Conservation (phyloP, 1,139 yeast genomes). For the Sugiyamaella xylanicola region DNA sequence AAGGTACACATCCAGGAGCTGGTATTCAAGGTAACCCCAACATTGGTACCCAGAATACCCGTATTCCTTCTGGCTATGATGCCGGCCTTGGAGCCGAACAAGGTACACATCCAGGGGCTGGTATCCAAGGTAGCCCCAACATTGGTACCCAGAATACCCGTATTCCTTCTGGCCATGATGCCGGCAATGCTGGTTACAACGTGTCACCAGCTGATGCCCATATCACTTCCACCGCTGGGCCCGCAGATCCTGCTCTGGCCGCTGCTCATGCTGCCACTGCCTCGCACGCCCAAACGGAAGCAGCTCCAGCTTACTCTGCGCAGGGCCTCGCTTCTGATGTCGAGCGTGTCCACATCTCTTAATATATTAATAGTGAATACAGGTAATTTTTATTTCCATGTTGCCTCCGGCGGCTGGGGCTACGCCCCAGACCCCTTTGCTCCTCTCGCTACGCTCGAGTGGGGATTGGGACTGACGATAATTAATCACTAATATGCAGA, state of each 20-base stretch:
- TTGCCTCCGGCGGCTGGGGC: neutral
- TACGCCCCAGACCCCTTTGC: neutral
- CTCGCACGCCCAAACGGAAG: conserved; percentile 11
- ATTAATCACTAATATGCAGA: too few relatives aligned
- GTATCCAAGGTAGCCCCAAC: too few relatives aligned
- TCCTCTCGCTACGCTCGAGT: neutral
- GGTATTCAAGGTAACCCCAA: too few relatives aligned
- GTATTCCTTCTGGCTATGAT: too few relatives aligned
- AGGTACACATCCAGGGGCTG: too few relatives aligned
- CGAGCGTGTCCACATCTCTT: conserved; percentile 16
- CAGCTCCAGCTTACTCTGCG: conserved; percentile 16
- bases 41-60: too few relatives aligned
- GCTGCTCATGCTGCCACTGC: conserved; percentile 18
- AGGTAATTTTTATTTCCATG: too few relatives aligned
- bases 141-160: too few relatives aligned
- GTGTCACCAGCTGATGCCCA: conserved; percentile 26
- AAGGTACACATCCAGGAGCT: too few relatives aligned
- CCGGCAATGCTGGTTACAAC: neutral
- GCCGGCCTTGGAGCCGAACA: neutral
- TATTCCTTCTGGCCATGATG: too few relatives aligned
- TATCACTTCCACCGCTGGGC: conserved; percentile 3
- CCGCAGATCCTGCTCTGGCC: conserved; percentile 28
- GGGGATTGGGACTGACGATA: too few relatives aligned
- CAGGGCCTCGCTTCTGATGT: conserved; percentile 8
- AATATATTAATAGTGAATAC: too few relatives aligned